Percentiles rank a stretch among this genome's conserved stretches.
Conservation (phyloP, 352 stramenopile genomes). For the Globisporangium abappressorium region DNA sequence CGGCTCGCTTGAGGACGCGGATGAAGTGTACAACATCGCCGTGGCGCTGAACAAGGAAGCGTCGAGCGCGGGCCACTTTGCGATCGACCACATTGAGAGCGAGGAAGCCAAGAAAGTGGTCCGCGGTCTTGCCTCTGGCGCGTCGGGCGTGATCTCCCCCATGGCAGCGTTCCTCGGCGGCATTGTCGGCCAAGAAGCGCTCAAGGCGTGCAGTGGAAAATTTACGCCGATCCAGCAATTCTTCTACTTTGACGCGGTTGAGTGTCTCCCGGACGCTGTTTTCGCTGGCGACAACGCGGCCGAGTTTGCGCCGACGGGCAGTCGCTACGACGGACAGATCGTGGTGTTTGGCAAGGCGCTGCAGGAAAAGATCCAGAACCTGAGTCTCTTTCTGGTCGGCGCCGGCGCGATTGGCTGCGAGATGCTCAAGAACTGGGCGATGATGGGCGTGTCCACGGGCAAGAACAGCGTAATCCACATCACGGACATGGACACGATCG, state of each 20-base stretch:
- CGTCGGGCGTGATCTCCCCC: constrained; percentile 91
- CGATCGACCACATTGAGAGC: constrained; percentile 57
- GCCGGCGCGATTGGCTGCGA: constrained; percentile 99
- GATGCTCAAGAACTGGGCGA: constrained; percentile 99
- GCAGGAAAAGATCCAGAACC: constrained; percentile 79
- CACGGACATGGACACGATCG: constrained; percentile 99
- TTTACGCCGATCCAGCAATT: constrained; percentile 99
- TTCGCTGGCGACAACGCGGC: constrained; percentile 27
- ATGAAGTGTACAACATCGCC: constrained; percentile 85
- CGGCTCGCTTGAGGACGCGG: constrained; percentile 78
- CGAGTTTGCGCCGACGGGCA: constrained; percentile 66
- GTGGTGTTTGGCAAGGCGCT: constrained; percentile 85
- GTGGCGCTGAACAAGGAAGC: constrained; percentile 73
- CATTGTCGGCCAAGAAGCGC: constrained; percentile 96
- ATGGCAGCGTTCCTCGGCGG: constrained; percentile 97
- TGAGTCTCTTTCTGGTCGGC: constrained; percentile 97
- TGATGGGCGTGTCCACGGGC: constrained; percentile 96
- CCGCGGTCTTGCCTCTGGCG: constrained; percentile 77
- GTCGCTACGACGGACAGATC: constrained; percentile 93
- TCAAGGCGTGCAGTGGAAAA: constrained; percentile 99
- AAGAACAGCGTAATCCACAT: constrained; percentile 90
- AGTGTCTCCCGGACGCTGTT: constrained; percentile 92
- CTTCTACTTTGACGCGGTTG: constrained; percentile 98
- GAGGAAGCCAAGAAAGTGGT: constrained; percentile 78
- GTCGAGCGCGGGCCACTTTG: constrained; percentile 57